Conservation (phyloP, 768 basidiomycete species). For the Lactarius sp. region DNA sequence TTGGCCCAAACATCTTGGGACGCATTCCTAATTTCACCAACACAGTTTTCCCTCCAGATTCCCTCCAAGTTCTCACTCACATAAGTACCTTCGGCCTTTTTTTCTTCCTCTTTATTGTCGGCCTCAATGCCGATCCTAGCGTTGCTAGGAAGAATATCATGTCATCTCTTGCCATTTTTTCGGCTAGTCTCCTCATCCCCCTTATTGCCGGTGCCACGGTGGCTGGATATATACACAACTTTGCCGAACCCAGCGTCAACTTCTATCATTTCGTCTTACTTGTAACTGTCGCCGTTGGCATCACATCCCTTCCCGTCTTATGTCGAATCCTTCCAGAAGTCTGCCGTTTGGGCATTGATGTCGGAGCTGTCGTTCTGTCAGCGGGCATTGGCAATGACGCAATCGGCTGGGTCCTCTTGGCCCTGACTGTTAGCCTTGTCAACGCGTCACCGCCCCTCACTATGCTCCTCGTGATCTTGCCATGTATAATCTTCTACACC, state of each 20-base stretch:
- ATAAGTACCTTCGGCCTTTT: conserved; percentile 73
- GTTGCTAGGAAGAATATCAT: conserved; percentile 60
- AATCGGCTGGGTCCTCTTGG: conserved; percentile 81
- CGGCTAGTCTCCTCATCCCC: conserved; percentile 68
- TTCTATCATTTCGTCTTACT: conserved; percentile 85
- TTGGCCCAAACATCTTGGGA: conserved; percentile 70
- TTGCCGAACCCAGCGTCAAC: conserved; percentile 50
- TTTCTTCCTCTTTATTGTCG: conserved; percentile 79
- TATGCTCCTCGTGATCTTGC: conserved; percentile 76
- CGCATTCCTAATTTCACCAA: conserved; percentile 66
- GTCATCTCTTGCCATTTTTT: conserved; percentile 55
- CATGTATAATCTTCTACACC: conserved; percentile 56
- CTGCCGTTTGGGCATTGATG: conserved; percentile 74
- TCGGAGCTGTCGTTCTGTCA: conserved; percentile 77
- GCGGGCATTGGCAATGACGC: conserved; percentile 68
- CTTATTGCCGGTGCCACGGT: conserved; percentile 74
- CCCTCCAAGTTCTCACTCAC: conserved; percentile 57
- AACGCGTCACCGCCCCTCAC: conserved; percentile 70
- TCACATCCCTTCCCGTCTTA: conserved; percentile 78
- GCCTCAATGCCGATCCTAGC: conserved; percentile 74
- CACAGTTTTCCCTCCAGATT: conserved; percentile 36
- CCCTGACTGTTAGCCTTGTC: conserved; percentile 77
- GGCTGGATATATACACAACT: conserved; percentile 64
- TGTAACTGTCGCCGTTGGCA: conserved; percentile 74
- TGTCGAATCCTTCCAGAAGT: conserved; percentile 82